Evolutionary conservation across 2,329 filamentous ascomycete species (phyloP), one percentile per base, ranked within the genome.

Genomic region (Ramularia endophylla): DNA sequence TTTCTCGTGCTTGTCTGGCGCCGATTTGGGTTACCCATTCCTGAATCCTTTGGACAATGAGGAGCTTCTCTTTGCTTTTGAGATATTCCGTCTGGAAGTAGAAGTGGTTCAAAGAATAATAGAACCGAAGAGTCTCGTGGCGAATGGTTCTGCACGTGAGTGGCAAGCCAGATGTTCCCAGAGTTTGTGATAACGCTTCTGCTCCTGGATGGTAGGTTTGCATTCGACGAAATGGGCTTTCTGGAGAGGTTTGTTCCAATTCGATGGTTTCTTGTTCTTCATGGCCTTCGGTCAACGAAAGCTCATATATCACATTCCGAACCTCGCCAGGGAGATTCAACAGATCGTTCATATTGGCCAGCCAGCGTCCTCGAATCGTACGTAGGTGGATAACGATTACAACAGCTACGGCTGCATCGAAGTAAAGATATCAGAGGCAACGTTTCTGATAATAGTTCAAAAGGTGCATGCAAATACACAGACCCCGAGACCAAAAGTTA

Each of bases 21-120:
- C 49, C 49, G 22, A 50, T 41, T 1, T 13, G 29, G 5, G 43
- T 22, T 3, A 29, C 38, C 42, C 44, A 52, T 12, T 43, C 38
- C 6, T 40, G 18, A 6, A 52, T 19, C 5, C 36, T 34, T 27
- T 44, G 35, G 6, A 52, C 30, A 20, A 50, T 46, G 8, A 38
- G 13, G 17, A 40, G 33, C 30, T 52, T 47, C 11, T 50, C 31
- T 25, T 43, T 40, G 32, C 49, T 50, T 30, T 52, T 52, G 13
- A 52, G 31, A 4, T 52, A 52, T 18, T 52, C 49, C 6, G 47
- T 52, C 38, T 52, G 43, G 30, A 50, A 44, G 11, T 37, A 41
- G 40, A 53, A 53, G 15, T 34, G 36, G 18, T 53, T 53, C 12
- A 44, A 19, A 5, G 47, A 45, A 17, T 47, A 53, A 30, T 50